A percentile compares a stretch with the other conserved stretches of the same genome.
Conservation (phyloP, 2,329 filamentous ascomycete species). For the Paecilomyces variotii region DNA sequence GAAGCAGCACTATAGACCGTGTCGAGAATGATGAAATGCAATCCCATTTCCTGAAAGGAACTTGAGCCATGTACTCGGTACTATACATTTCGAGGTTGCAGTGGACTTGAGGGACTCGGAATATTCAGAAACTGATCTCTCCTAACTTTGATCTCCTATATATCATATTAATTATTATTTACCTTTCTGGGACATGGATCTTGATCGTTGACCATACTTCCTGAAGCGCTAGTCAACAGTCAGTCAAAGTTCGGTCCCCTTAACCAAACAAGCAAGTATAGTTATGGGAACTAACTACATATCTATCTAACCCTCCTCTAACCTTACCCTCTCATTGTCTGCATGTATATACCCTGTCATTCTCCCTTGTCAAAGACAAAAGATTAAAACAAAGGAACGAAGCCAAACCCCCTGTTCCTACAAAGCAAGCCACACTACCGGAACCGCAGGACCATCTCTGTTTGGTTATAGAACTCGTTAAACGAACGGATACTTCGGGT, state of each 20-base stretch:
- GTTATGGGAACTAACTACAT: not conserved
- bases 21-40: not conserved
- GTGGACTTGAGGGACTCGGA: not conserved
- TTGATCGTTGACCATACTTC: too few species aligned
- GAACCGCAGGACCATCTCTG: not conserved
- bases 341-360: not conserved
- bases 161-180: not conserved
- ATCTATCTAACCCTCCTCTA: not conserved
- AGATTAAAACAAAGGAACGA: not conserved
- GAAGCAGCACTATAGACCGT: not conserved
- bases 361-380: not conserved
- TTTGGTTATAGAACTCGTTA: not conserved
- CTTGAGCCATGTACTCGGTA: too few species aligned
- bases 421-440: not conserved
- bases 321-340: not conserved
- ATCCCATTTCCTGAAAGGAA: not conserved
- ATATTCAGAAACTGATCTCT: not conserved
- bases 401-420: not conserved
- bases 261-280: too few species aligned
- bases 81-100: not conserved
- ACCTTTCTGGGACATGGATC: too few species aligned
- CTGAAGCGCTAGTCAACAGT: too few species aligned
- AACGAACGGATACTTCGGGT: not conserved
- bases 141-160: not conserved
- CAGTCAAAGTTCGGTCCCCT: too few species aligned